phyloP scores from a whole-genome alignment of 768 basidiomycete species.

The Hemileccinum impolitum region DNA sequence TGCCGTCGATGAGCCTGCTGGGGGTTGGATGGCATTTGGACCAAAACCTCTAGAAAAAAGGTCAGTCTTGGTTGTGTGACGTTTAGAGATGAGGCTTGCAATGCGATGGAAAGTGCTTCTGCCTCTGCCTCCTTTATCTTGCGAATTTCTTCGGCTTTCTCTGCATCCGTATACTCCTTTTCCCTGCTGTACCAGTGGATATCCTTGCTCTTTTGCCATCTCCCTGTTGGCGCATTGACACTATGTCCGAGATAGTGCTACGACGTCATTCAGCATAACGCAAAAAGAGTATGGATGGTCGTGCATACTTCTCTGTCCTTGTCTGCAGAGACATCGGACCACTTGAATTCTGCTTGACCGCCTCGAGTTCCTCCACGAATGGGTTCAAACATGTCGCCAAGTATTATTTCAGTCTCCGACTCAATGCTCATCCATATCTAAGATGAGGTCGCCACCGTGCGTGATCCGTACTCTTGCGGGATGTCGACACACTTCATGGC shows the following conservation, averaged over 20 bases:
- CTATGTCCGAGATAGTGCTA: slow-evolving; percentile 95
- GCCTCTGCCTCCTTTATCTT: slow-evolving; percentile 86
- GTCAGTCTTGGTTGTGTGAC: slow-evolving; percentile 3
- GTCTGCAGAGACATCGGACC: slow-evolving; percentile 86
- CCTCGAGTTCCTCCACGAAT: slow-evolving; percentile 87
- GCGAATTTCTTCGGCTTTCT: slow-evolving; percentile 69
- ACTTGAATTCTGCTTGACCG: slow-evolving; percentile 90
- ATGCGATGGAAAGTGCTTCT: slow-evolving; percentile 77
- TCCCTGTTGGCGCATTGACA: slow-evolving; percentile 90
- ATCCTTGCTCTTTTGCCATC: slow-evolving; percentile 98
- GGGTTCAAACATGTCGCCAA: slow-evolving; percentile 65
- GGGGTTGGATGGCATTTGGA: slow-evolving; percentile 34
- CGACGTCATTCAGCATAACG: slow-evolving; percentile 1
- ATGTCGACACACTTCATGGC: slow-evolving; percentile 17
- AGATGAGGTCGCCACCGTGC: slow-evolving; percentile 4
- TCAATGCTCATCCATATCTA: slow-evolving; percentile 22
- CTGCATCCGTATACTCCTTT: slow-evolving; percentile 35
- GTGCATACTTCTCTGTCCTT: slow-evolving; percentile 82
- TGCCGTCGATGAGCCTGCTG: slow-evolving; percentile 17
- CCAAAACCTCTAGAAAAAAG: slow-evolving; percentile 68
- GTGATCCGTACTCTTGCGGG: slow-evolving; percentile 19
- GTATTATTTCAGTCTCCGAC: slow-evolving; percentile 12
- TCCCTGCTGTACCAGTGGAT: slow-evolving; percentile 94
- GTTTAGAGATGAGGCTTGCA: slow-evolving; percentile 46
- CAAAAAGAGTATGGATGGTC: neutral